Evolutionary conservation across 371 early-diverging fungal genomes (phyloP), one percentile per base, ranked within the genome.

Genomic region (Lichtheimia hyalospora): DNA sequence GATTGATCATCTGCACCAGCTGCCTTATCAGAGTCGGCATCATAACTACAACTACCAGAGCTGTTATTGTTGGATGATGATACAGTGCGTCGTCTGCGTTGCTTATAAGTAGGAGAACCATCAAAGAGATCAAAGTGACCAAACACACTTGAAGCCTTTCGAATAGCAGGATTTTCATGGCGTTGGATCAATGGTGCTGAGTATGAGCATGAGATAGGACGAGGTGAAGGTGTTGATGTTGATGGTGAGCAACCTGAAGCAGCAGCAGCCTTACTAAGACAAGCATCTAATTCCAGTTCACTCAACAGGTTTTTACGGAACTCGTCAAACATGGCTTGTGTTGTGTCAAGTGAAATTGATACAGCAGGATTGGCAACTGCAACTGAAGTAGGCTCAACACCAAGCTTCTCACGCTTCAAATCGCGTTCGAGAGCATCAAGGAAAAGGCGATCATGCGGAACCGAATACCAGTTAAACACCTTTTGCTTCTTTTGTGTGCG

Each of bases 401-500:
- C 89, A 55, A 84, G 68, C 10, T 83, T 77, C 74, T 95, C 96
- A 51, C 97, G 84, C 71, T 94, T 90, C 58, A 96, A 69, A 69
- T 97, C 96, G 44, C 97, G 84, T 68, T 97, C 96, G 14, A 96
- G 74, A 28, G 93, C 93, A 70, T 94, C 94, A 64, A 89, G 77
- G 66, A 88, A 86, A 21, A 90, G 70, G 8, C 84, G 80, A 71
- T 93, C 92, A 69, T 91, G 90, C 14, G 87, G 89, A 4, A 93
- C 92, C 6, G 88, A 85, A 65, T 82, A 88, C 92, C 92, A 94
- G 69, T 84, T 84, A 66, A 93, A 93, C 25, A 95, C 95, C 67
- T 95, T 94, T 69, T 86, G 88, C 66, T 94, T 94, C 77, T 93
- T 94, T 71, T 94, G 93, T 14, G 95, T 92, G n/a, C 95, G 73